A percentile compares a stretch with the other conserved stretches of the same genome.
Evolutionary conservation across 2,329 filamentous ascomycete species (phyloP).

Genomic region (Dothistroma pini): DNA sequence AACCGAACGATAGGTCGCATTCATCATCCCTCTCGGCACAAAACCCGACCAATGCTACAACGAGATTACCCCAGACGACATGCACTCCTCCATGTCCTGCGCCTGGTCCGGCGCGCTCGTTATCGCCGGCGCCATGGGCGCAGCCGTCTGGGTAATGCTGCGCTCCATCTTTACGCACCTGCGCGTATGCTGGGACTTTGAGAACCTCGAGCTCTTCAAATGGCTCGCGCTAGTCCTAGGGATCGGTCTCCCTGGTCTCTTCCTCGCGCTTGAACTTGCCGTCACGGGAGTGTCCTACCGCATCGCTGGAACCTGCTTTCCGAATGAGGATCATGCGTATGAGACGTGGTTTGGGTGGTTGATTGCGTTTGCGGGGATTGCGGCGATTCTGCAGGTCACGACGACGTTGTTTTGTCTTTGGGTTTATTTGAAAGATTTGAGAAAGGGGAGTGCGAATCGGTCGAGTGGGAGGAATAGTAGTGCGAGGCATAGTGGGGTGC

Average conservation of each 20-base stretch:
- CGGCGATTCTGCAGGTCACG: slow-evolving; percentile 34
- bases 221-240: slow-evolving; percentile 33
- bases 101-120: slow-evolving; percentile 76
- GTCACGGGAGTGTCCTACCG: slow-evolving; percentile 38
- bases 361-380: slow-evolving; percentile 33
- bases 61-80: slow-evolving; percentile 78
- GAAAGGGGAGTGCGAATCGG: background rate
- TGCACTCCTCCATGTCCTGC: slow-evolving; percentile 69
- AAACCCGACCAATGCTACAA: slow-evolving; percentile 75
- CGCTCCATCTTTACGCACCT: slow-evolving; percentile 39
- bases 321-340: slow-evolving; percentile 56
- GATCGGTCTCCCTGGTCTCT: slow-evolving; percentile 30
- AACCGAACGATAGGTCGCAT: slow-evolving; percentile 63
- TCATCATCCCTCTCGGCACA: slow-evolving; percentile 74
- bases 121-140: slow-evolving; percentile 74
- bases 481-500: background rate
- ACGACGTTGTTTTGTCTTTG: slow-evolving; percentile 38
- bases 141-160: slow-evolving; percentile 75
- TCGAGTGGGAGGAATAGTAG: background rate
- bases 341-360: slow-evolving; percentile 40
- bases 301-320: slow-evolving; percentile 83
- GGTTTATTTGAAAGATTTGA: slow-evolving; percentile 30
- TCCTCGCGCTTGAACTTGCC: slow-evolving; percentile 43
- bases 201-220: slow-evolving; percentile 34
- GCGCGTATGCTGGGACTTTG: slow-evolving; percentile 38